Evolutionary conservation across 1,139 yeast species (phyloP).

Genomic region (Pichia terricola): DNA sequence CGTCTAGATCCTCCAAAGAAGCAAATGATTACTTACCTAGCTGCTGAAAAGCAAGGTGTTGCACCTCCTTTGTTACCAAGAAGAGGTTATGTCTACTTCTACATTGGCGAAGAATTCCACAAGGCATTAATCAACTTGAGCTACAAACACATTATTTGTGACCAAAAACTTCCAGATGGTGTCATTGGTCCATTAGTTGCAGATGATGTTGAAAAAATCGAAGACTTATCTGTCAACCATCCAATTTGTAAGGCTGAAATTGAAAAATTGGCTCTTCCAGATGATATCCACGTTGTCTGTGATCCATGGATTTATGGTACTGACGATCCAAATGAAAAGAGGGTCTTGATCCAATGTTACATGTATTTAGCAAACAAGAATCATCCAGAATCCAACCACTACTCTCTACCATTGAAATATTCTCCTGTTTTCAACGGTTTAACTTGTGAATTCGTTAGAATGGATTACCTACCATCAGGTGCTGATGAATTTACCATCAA

Average conservation of each 20-base stretch:
- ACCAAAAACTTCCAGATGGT: conserved; percentile 49
- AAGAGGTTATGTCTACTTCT: conserved; percentile 59
- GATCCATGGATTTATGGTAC: conserved; percentile 92
- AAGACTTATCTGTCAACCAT: conserved; percentile 40
- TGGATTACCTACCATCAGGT: conserved; percentile 72
- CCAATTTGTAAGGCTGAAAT: conserved; percentile 55
- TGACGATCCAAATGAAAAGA: conserved; percentile 48
- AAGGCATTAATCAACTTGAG: conserved; percentile 68
- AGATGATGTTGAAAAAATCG: conserved; percentile 54
- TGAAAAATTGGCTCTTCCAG: conserved; percentile 53
- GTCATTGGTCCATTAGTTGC: conserved; percentile 68
- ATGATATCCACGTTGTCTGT: conserved; percentile 43
- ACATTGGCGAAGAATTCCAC: conserved; percentile 50
- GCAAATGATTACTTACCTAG: conserved; percentile 58
- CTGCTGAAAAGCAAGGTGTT: conserved; percentile 53
- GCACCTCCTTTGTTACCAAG: conserved; percentile 53
- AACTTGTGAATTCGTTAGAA: conserved; percentile 56
- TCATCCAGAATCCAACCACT: conserved; percentile 76
- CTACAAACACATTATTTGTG: conserved; percentile 53
- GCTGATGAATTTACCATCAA: conserved; percentile 41
- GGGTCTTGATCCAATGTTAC: conserved; percentile 64
- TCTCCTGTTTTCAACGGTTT: conserved; percentile 72
- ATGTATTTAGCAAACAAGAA: conserved; percentile 66
- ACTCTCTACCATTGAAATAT: conserved; percentile 74
- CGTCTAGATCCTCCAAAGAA: conserved; percentile 76